Conservation (phyloP, 2,329 filamentous ascomycete genomes). For the Pseudohalonectria lignicola region DNA sequence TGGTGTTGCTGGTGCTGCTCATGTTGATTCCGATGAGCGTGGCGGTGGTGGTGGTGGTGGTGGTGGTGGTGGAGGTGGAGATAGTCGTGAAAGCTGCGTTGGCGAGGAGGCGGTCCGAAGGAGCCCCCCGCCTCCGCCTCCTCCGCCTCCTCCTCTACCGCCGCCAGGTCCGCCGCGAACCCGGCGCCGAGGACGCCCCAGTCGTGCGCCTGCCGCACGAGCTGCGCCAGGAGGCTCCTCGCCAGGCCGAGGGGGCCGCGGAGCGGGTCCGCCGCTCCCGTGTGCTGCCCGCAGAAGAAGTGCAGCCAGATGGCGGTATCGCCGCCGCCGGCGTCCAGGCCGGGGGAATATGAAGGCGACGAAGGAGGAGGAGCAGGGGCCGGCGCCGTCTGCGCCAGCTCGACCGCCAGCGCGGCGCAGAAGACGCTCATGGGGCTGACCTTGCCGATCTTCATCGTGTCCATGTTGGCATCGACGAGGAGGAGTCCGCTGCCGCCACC, state of each 20-base stretch:
- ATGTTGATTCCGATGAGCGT: not conserved
- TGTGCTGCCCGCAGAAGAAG: constrained; percentile 7
- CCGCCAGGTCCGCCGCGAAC: not conserved
- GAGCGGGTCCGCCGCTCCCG: constrained; percentile 1
- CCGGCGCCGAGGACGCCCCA: not conserved
- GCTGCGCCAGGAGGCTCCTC: constrained; percentile 4
- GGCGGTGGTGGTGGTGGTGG: not conserved
- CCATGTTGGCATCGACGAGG: not conserved
- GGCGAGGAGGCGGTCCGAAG: no score
- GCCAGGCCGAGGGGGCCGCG: constrained; percentile 3
- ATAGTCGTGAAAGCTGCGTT: no score
- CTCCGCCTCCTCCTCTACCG: no score
- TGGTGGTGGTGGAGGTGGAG: not conserved
- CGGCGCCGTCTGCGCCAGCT: not conserved
- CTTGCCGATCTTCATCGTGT: not conserved
- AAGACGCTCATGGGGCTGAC: not conserved
- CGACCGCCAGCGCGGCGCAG: not conserved
- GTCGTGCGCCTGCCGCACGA: not conserved
- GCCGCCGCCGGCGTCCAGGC: no score
- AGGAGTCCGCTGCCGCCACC: no score
- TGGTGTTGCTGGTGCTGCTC: not conserved
- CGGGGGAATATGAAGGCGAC: no score
- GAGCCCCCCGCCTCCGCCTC: not conserved
- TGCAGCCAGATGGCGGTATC: not conserved
- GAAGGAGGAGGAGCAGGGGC: no score